Evolutionary conservation across 148 eudicot genomes (phyloP).

Genomic region (Arbutus unedo): DNA sequence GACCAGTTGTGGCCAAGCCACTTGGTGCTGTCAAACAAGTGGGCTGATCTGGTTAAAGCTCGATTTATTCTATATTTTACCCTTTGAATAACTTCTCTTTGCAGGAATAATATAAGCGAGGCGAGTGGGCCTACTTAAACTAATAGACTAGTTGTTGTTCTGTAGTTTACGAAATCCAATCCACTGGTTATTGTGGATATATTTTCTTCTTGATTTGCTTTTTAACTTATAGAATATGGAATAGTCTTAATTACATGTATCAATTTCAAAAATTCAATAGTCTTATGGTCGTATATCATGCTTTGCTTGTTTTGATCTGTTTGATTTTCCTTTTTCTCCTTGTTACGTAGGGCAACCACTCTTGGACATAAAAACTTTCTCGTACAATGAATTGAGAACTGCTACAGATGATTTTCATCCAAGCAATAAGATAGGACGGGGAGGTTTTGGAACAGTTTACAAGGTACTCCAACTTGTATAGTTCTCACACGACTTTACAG

Average conservation of each 20-base stretch:
- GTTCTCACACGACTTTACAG: neutral
- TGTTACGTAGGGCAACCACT: conserved; percentile 41
- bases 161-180: neutral
- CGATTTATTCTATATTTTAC: neutral
- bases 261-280: neutral
- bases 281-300: neutral
- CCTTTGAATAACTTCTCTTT: neutral
- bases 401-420: conserved; percentile 61
- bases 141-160: neutral
- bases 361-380: conserved; percentile 46
- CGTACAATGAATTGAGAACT: conserved; percentile 53
- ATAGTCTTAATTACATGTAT: neutral
- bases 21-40: neutral
- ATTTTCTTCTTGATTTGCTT: neutral
- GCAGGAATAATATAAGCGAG: neutral
- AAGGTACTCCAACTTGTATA: conserved; percentile 46
- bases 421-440: conserved; percentile 69
- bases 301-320: neutral
- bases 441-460: conserved; percentile 85
- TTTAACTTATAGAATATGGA: neutral
- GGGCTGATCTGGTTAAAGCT: neutral
- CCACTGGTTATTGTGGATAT: neutral
- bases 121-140: neutral
- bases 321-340: conserved; percentile 13
- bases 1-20: neutral